Conservation (phyloP, 805 yeast species). For the Kockiozyma suomiensis region DNA sequence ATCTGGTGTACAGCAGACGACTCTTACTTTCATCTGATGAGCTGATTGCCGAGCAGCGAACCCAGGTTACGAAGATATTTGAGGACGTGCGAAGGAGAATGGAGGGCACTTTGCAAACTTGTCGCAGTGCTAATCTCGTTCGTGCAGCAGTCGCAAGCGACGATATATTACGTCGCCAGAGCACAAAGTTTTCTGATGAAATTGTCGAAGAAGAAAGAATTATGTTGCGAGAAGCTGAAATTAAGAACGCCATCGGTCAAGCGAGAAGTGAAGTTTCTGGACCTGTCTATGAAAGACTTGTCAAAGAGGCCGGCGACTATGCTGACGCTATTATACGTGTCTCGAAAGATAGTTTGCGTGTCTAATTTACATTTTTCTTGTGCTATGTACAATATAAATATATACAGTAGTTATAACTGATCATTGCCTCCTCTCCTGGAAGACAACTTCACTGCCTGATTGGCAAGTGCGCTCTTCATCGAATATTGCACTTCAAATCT, state of each 20-base stretch:
- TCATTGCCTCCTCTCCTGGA: too few species aligned
- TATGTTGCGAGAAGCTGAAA: neutral
- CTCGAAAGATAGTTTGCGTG: neutral
- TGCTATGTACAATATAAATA: too few species aligned
- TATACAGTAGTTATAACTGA: too few species aligned
- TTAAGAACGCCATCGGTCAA: neutral
- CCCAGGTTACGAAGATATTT: neutral
- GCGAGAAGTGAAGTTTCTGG: neutral
- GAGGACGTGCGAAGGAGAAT: neutral
- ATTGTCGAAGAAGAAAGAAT: slow-evolving; percentile 3
- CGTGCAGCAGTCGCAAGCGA: slow-evolving; percentile 10
- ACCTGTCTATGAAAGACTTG: neutral
- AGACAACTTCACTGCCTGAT: neutral
- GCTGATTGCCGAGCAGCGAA: neutral
- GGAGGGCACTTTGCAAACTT: slow-evolving; percentile 6
- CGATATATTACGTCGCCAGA: neutral
- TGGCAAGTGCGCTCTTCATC: slow-evolving; percentile 2
- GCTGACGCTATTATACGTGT: slow-evolving; percentile 1
- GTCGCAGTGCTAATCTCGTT: slow-evolving; percentile 8
- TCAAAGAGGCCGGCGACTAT: neutral
- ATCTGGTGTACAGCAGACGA: neutral
- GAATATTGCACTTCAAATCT: neutral
- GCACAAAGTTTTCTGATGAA: neutral
- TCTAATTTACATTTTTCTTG: too few species aligned
- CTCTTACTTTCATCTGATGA: neutral